Conservation (phyloP, 106 monocot genomes). For the Allium fistulosum region DNA sequence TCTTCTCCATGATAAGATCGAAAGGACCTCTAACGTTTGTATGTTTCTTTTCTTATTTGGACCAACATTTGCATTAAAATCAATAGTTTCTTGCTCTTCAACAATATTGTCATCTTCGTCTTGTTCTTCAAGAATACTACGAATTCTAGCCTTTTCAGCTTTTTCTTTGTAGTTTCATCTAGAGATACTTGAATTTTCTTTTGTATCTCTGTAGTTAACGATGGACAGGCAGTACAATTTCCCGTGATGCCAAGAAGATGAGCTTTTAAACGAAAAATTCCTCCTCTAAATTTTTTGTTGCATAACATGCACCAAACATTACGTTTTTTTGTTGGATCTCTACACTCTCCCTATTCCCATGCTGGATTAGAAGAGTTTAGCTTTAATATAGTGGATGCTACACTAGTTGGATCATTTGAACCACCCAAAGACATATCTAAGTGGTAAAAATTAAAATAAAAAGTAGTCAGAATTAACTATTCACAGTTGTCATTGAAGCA, state of each 20-base stretch:
- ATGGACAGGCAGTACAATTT: background rate
- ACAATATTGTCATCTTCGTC: background rate
- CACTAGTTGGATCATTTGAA: background rate
- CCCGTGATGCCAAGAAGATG: background rate
- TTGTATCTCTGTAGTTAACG: background rate
- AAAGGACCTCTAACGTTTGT: background rate
- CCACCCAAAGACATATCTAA: background rate
- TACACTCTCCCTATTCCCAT: background rate
- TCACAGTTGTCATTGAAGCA: too few species aligned
- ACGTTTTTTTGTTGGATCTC: background rate
- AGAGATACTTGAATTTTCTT: background rate
- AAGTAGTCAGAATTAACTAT: too few species aligned
- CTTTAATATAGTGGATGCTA: background rate
- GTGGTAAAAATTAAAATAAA: too few species aligned
- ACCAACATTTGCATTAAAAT: background rate
- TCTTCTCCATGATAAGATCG: background rate
- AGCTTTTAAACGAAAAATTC: background rate
- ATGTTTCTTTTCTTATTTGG: background rate
- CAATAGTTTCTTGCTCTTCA: background rate
- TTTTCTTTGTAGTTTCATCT: background rate
- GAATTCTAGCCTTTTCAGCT: background rate
- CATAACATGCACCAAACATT: background rate
- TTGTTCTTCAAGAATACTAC: background rate
- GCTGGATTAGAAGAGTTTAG: background rate
- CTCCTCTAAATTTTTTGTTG: background rate